These are phyloP conservation scores for Kurtzmaniella quercitrusa DNA, from an alignment of 1,139 yeast genomes.

Conservation along the genomic window DNA sequence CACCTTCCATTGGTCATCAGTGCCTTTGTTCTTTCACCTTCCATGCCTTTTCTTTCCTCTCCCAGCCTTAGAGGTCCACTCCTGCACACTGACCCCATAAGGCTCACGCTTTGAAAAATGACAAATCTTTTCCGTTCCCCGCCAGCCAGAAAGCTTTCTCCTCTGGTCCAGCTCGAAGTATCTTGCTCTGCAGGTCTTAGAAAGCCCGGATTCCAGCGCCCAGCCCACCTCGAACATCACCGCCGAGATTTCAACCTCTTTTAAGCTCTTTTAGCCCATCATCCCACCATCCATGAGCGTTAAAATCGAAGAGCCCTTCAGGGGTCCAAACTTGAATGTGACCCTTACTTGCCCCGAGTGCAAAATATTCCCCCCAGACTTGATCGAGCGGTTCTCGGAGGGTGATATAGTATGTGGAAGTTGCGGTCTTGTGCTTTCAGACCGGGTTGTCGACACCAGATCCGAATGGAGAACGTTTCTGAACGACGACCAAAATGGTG, in stretches of 20 bases:
- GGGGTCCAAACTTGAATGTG: slow-evolving; percentile 78
- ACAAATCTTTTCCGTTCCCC: background rate
- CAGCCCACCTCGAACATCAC: too few relatives aligned
- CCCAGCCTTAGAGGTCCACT: too few relatives aligned
- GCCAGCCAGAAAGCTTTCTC: background rate
- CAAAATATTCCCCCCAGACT: slow-evolving; percentile 90
- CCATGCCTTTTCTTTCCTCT: too few relatives aligned
- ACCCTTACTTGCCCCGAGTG: slow-evolving; percentile 95
- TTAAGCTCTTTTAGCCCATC: too few relatives aligned
- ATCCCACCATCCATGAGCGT: background rate
- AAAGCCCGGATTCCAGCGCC: background rate
- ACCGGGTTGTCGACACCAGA: slow-evolving; percentile 88
- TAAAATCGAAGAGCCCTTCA: slow-evolving; percentile 28
- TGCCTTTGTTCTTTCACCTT: too few relatives aligned
- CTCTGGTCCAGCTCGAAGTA: background rate
- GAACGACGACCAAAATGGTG: slow-evolving; percentile 96
- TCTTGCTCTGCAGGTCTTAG: background rate
- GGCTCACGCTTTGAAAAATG: too few relatives aligned
- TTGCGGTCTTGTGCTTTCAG: slow-evolving; percentile 91
- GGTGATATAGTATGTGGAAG: slow-evolving; percentile 98
- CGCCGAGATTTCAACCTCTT: too few relatives aligned
- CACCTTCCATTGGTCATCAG: too few relatives aligned
- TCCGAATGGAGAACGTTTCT: slow-evolving; percentile 98
- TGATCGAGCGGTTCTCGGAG: slow-evolving; percentile 91
- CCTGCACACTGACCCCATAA: too few relatives aligned